phyloP scores from a whole-genome alignment of 108 stramenopile species.

The Mayamaea pseudoterrestris region DNA sequence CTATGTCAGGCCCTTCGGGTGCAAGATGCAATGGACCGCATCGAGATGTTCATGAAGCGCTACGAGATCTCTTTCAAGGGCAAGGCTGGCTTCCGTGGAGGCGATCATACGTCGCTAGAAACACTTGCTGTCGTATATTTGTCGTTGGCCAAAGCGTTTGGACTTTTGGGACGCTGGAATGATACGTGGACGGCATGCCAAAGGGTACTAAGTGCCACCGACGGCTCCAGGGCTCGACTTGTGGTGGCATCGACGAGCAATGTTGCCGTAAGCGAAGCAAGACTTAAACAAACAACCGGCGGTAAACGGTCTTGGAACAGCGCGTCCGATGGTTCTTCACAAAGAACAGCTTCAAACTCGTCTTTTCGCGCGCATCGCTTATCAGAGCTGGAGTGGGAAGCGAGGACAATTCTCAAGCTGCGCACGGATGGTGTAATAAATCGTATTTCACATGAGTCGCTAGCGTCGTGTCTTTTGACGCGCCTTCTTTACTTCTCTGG shows the following conservation, averaged over 20 bases:
- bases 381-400: conserved; percentile 50
- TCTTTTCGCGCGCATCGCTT: conserved; percentile 66
- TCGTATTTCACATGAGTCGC: conserved; percentile 2
- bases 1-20: conserved; percentile 58
- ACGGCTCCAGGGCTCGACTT: conserved; percentile 1
- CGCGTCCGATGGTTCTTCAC: background rate
- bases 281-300: background rate
- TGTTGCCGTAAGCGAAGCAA: background rate
- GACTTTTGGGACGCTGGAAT: conserved; percentile 32
- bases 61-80: conserved; percentile 20
- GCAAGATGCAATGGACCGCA: conserved; percentile 28
- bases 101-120: conserved; percentile 36
- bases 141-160: conserved; percentile 43
- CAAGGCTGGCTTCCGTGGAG: conserved; percentile 5
- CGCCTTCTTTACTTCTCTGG: conserved; percentile 63
- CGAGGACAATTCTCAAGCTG: conserved; percentile 21
- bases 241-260: background rate
- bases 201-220: conserved; percentile 6
- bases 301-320: conserved; percentile 43
- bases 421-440: background rate
- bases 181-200: conserved; percentile 16
- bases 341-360: conserved; percentile 48
- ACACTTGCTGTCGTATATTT: conserved; percentile 43
- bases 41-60: conserved; percentile 33
- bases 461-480: conserved; percentile 31